A percentile compares a stretch with the other conserved stretches of the same genome.
These are phyloP conservation scores for Calonectria ilicicola DNA, from an alignment of 2,329 filamentous ascomycete genomes.

Conservation along the genomic window DNA sequence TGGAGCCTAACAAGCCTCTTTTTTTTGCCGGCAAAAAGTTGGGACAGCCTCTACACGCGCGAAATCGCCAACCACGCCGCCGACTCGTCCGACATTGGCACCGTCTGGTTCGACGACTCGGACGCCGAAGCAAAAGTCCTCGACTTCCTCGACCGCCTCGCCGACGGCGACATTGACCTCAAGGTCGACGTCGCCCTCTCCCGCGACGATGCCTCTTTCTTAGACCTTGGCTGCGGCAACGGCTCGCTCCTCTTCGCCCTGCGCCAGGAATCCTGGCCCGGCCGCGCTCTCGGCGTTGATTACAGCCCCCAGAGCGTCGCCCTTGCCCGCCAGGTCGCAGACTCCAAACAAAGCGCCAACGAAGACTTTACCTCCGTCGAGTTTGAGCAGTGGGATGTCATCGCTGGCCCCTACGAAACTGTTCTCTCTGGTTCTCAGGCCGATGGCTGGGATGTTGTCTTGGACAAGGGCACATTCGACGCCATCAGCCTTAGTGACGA, in stretches of 20 bases:
- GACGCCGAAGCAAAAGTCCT: constrained; percentile 87
- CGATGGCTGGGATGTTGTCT: constrained; percentile 84
- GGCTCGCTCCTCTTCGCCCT: constrained; percentile 91
- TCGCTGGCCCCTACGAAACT: constrained; percentile 55
- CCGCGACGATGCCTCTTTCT: constrained; percentile 65
- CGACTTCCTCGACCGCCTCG: constrained; percentile 67
- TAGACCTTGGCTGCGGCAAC: constrained; percentile 95
- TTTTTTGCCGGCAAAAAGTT: constrained; percentile 60
- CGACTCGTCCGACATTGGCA: constrained; percentile 84
- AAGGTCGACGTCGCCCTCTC: constrained; percentile 29
- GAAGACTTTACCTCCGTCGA: constrained; percentile 46
- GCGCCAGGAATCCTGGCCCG: constrained; percentile 72
- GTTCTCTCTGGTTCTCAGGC: constrained; percentile 47
- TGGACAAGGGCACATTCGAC: constrained; percentile 99
- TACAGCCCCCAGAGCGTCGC: constrained; percentile 82
- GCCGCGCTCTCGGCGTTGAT: constrained; percentile 86
- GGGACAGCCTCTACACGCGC: constrained; percentile 79
- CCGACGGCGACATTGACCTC: constrained; percentile 42
- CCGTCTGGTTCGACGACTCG: constrained; percentile 96
- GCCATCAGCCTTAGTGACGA: constrained; percentile 83
- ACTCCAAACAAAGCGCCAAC: constrained; percentile 29
- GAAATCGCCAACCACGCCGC: constrained; percentile 78
- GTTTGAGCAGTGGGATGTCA: constrained; percentile 73
- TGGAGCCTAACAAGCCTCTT: constrained; percentile 23
- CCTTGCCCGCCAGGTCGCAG: constrained; percentile 76